Evolutionary conservation across 1,284 basidiomycete species (phyloP).

Genomic region (Bothia castanella): DNA sequence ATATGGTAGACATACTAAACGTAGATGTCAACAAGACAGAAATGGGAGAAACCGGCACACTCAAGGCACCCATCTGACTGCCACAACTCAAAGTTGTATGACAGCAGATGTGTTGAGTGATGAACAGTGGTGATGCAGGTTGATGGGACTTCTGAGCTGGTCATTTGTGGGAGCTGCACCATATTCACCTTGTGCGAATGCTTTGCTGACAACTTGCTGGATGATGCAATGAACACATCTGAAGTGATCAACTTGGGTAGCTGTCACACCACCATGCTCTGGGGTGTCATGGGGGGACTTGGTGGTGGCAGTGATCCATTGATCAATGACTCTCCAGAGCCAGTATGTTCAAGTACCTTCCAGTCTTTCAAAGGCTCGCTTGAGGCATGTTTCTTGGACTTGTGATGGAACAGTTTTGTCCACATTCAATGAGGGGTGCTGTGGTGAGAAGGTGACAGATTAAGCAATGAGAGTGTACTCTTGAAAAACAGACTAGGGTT

Average conservation of each 20-base stretch:
- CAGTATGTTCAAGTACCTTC: conserved; percentile 31
- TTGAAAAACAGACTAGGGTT: conserved; percentile 37
- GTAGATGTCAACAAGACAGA: conserved; percentile 29
- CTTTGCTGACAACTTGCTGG: conserved; percentile 7
- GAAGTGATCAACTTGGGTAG: conserved; percentile 4
- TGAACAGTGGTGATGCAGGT: conserved; percentile 32
- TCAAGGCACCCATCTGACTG: conserved; percentile 30
- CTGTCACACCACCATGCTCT: conserved; percentile 14
- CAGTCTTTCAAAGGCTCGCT: conserved; percentile 33
- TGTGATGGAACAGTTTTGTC: conserved; percentile 32
- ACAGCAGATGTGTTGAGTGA: conserved; percentile 31
- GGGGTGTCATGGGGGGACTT: conserved; percentile 23
- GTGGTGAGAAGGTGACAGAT: conserved; percentile 32
- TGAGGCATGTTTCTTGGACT: conserved; percentile 34
- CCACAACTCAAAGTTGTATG: conserved; percentile 32
- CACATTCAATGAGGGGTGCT: conserved; percentile 30
- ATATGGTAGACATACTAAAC: conserved; percentile 21
- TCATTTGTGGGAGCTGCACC: conserved; percentile 23
- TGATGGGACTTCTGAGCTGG: conserved; percentile 17
- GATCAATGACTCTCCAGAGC: conserved; percentile 25
- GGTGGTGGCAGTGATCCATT: conserved; percentile 22
- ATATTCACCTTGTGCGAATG: conserved; percentile 26
- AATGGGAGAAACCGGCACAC: conserved; percentile 34
- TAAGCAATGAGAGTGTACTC: conserved; percentile 33
- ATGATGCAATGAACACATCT: conserved; percentile 19